A percentile compares a stretch with the other conserved stretches of the same genome.
These are phyloP conservation scores for Ophiostoma fasciatum DNA, from an alignment of 2,329 filamentous ascomycete species.

Conservation along the genomic window DNA sequence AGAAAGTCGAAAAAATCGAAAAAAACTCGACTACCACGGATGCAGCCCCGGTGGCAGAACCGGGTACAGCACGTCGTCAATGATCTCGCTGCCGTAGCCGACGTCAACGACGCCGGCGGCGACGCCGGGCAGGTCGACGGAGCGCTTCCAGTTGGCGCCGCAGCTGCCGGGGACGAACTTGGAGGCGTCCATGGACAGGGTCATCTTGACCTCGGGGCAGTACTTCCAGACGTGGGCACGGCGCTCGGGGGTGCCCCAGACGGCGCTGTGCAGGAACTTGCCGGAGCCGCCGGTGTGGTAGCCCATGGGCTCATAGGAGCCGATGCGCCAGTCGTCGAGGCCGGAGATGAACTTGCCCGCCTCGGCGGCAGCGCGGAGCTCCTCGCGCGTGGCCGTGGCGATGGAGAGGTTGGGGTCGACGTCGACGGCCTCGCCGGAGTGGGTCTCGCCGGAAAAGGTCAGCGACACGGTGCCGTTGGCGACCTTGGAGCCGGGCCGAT, in stretches of 20 bases:
- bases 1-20: neutral
- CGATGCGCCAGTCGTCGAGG: constrained; percentile 35
- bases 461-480: constrained; percentile 36
- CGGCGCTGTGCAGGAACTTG: constrained; percentile 24
- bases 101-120: constrained; percentile 13
- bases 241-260: constrained; percentile 33
- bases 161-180: constrained; percentile 34
- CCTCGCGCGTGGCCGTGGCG: constrained; percentile 10
- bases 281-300: constrained; percentile 40
- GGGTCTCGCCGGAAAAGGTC: constrained; percentile 36
- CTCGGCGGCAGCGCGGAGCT: constrained; percentile 17
- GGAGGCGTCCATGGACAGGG: constrained; percentile 37
- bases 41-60: constrained; percentile 21
- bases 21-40: constrained; percentile 17
- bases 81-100: constrained; percentile 24
- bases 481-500: constrained; percentile 30
- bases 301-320: constrained; percentile 42
- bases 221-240: constrained; percentile 39
- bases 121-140: constrained; percentile 11
- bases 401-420: constrained; percentile 13
- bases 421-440: constrained; percentile 19
- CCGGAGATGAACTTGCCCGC: constrained; percentile 23
- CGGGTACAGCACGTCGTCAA: constrained; percentile 26
- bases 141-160: constrained; percentile 29
- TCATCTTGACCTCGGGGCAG: constrained; percentile 45